Evolutionary conservation across 164 flowering plant species (phyloP), one percentile per base, ranked within the genome.

Genomic region (Vitis labrusca): DNA sequence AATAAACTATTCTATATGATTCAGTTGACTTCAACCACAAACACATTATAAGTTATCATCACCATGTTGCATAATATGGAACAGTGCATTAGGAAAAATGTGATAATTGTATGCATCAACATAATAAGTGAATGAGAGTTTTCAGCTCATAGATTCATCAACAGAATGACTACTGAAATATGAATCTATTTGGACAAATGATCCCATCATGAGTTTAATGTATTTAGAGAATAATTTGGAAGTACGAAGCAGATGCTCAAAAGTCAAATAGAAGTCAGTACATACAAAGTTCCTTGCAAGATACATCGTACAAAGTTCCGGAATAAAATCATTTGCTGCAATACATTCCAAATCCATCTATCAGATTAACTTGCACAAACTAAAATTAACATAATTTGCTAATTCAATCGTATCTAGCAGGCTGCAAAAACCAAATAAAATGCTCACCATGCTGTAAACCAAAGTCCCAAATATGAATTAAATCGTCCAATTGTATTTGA

Each of bases 201-300:
- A 62, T 47, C 14, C 7, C 27, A 47, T 62, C 52, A 50, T 63
- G 19, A 10, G 15, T 63, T n/a, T 10, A 49, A 3, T 50, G 55
- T 50, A 16, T 13, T 64, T 6, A 63, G 55, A 14, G 61, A 59
- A 27, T 23, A 59, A 17, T 12, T 9, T 50, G 55, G 8, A 10
- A 27, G 27, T 65, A 32, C 29, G 10, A 54, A 16, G 30, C 10
- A 50, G 51, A 9, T 27, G 55, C 10, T 37, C 57, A 19, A 55
- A 63, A 55, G 68, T 30, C 19, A 16, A 19, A 64, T 16, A 32
- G 65, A 63, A 30, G 63, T 10, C 70, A 63, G 74, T 53, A 85
- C 97, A 63, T 81, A 92, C 97, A 84, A 92, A 88, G 73, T 89
- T 87, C 74, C 81, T 78, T 66, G 97, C 93, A 61, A 92, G 84